phyloP scores from a whole-genome alignment of 441 rosid species.

The Erodium chrysanthum region DNA sequence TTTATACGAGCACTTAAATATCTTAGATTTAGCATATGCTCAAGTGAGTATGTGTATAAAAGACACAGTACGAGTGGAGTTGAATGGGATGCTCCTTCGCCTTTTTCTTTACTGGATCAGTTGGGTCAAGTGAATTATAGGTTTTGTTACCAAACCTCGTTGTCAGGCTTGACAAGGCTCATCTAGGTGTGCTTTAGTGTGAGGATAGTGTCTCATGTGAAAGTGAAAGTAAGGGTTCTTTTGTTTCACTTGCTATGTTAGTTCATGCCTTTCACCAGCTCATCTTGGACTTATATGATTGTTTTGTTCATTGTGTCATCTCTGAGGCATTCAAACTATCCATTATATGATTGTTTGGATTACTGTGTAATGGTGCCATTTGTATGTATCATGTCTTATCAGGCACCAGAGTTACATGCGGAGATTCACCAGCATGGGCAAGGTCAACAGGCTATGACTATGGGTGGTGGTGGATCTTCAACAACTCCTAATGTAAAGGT shows the following conservation, averaged over 20 bases:
- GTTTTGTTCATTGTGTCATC: not conserved
- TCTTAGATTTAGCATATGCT: too few relatives aligned
- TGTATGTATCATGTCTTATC: not conserved
- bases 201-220: not conserved
- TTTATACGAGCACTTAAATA: too few relatives aligned
- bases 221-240: not conserved
- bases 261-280: not conserved
- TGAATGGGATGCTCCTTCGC: too few relatives aligned
- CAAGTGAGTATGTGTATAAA: too few relatives aligned
- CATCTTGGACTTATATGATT: not conserved
- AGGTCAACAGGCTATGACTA: not conserved
- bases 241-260: not conserved
- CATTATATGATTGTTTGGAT: not conserved
- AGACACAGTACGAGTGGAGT: too few relatives aligned
- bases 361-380: not conserved
- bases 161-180: not conserved
- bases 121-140: not conserved
- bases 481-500: not conserved
- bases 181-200: not conserved
- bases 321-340: not conserved
- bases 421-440: constrained; percentile 4
- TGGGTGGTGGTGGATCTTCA: constrained; percentile 1
- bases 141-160: not conserved
- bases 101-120: too few relatives aligned
- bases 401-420: not conserved